Base-by-base conservation (phyloP, 352 stramenopile genomes). In the Pythium phragmitis region DNA sequence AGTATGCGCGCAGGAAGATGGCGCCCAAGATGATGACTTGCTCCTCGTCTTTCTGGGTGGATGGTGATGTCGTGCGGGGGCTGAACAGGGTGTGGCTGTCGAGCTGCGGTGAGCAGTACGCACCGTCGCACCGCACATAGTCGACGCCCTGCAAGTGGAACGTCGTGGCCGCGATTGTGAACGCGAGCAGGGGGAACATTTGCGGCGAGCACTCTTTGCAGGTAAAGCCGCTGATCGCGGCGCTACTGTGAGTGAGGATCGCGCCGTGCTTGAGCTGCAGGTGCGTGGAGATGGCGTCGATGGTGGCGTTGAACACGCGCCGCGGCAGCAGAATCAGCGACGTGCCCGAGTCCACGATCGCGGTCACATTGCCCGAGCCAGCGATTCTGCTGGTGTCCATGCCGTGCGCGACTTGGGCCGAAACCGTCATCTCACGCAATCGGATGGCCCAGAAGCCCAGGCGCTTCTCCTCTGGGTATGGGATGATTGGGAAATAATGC, bases 1-100 rank as follows among this genome's bases (percentile, higher is more conserved):
- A 91, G 52, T 89, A 89, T n/a, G 79, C 65, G 28, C 82, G 79
- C 51, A 91, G 42, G 64, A 91, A 91, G 30, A 85, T 72, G 16
- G 80, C 76, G 17, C 82, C 82, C 6, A 91, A 72, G 34, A 91
- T 74, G 45, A 86, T 67, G 42, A 84, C 73, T 14, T 75, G 63
- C 26, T 30, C 26, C 26, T 3, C 4, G 36, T 80, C 68, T 4
- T 67, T 46, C 11, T 64, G 56, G 33, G 55, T 30, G 62, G 14
- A 17, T 60, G 67, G 19, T 30, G 63, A 4, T 42, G 60, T 60
- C 68, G 51, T 26, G 2, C 41, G 21, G 5, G 13, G 23, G 19
- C 19, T 23, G 26, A 78, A 80, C 19, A 83, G 52, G 21, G 70
- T 48, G 46, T 87, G 80, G 47, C 76, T 68, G 51, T 91, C 79